Evolutionary conservation across 805 yeast genomes (phyloP), one percentile per base, ranked within the genome.

Genomic region (Saturnispora hagleri): DNA sequence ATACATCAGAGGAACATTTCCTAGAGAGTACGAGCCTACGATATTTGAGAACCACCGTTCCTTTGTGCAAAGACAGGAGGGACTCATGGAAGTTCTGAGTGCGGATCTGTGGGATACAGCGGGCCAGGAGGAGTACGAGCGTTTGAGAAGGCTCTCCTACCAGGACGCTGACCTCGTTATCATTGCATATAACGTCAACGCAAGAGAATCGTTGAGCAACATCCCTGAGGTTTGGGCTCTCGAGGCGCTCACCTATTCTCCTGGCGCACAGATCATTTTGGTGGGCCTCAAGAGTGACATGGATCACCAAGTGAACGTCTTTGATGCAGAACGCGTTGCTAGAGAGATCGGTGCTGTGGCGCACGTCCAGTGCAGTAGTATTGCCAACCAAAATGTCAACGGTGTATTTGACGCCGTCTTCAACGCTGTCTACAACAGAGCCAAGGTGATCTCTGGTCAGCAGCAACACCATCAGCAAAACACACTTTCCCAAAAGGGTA

Each of bases 11-110:
- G 88, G 89, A 69, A 89, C 89, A 66, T 91, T 91, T 70, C 99
- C 99, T 28, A 87, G 93, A 41, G 97, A 91, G 70, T 91, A 91
- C 68, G 97, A 93, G 51, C 98, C 98, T 56, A 91, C 99, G 22
- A 97, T 91, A 47, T 89, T 91, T 65, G 97, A 90, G 69, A 89
- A 89, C 71, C 88, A 87, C 64, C 90, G 96, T 24, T 95, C 88
- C 20, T 86, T 88, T 51, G 83, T 87, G 73, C 88, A 89, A 64
- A 96, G 96, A 51, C 95, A 88, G 82, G 67, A 96, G 81, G 70
- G 96, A 90, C 50, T 86, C 82, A 47, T 26, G 28, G 71, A 89
- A 90, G 41, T 77, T 83, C 76, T 86, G 60, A 87, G 86, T 60
- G 75, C 89, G 48, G 96, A 95, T 36, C 75, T 89, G 44, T 89